phyloP scores from a whole-genome alignment of 78 protist species.

The Tieghemostelium lacteum region DNA sequence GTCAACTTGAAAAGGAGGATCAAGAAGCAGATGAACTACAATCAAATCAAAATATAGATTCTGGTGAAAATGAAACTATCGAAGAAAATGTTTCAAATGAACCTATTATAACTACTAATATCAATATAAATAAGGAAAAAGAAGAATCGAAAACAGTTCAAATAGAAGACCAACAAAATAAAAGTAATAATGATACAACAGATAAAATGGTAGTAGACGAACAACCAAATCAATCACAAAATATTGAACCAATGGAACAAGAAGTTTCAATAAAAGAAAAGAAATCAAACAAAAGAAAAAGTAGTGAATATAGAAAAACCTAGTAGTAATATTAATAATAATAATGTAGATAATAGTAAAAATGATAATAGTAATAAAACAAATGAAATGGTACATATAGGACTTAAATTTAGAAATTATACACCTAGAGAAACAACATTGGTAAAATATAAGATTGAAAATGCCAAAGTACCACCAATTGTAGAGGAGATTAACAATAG shows the following conservation, averaged over 20 bases:
- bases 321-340: not conserved
- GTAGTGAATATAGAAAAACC: not conserved
- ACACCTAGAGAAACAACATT: constrained; percentile 47
- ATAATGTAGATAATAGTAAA: not conserved
- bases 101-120: not conserved
- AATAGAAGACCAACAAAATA: not conserved
- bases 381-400: not conserved
- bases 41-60: not conserved
- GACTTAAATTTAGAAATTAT: constrained; percentile 74
- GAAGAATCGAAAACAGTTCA: not conserved
- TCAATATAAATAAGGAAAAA: not conserved
- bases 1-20: too few relatives aligned
- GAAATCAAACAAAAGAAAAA: not conserved
- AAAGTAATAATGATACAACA: not conserved
- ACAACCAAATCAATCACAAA: not conserved
- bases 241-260: not conserved
- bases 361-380: too few relatives aligned
- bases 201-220: constrained; percentile 9
- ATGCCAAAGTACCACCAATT: constrained; percentile 39
- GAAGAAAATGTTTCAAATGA: not conserved
- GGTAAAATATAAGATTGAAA: constrained; percentile 30
- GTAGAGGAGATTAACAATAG: constrained; percentile 49
- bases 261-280: not conserved
- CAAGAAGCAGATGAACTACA: too few relatives aligned
- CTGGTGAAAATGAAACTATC: too few relatives aligned